These are phyloP conservation scores for Phytophthora capsici DNA, from an alignment of 352 stramenopile genomes.

Conservation along the genomic window DNA sequence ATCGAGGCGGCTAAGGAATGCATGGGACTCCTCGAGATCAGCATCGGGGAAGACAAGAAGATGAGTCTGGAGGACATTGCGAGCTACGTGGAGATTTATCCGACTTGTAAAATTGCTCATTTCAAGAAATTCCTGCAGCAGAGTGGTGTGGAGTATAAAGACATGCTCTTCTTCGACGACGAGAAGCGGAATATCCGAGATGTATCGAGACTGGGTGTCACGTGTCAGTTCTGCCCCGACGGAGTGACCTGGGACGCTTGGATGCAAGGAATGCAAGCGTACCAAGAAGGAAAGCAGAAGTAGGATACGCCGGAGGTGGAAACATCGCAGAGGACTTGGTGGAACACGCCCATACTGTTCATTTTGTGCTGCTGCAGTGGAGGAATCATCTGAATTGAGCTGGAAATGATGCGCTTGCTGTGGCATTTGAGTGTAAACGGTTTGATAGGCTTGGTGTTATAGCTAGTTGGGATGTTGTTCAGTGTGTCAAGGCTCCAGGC, in stretches of 20 bases:
- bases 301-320: not conserved
- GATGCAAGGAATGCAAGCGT: slow-evolving; percentile 67
- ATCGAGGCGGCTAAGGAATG: slow-evolving; percentile 77
- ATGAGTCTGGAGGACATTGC: slow-evolving; percentile 58
- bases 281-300: slow-evolving; percentile 53
- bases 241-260: slow-evolving; percentile 70
- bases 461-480: slow-evolving; percentile 52
- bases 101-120: slow-evolving; percentile 85
- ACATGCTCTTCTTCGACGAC: slow-evolving; percentile 98
- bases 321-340: too few relatives aligned
- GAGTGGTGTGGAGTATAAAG: slow-evolving; percentile 89
- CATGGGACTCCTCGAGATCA: slow-evolving; percentile 65
- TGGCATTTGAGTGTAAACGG: slow-evolving; percentile 50
- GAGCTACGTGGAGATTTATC: slow-evolving; percentile 78
- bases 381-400: slow-evolving; percentile 41
- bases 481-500: slow-evolving; percentile 25
- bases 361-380: slow-evolving; percentile 14
- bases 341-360: too few relatives aligned
- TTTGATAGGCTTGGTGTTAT: slow-evolving; percentile 46
- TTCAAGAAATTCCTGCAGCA: slow-evolving; percentile 89
- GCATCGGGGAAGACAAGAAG: slow-evolving; percentile 2
- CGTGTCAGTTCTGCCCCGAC: slow-evolving; percentile 73
- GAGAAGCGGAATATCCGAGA: slow-evolving; percentile 82
- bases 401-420: slow-evolving; percentile 56
- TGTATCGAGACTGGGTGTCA: slow-evolving; percentile 73